Base-by-base conservation (phyloP, 371 early-diverging fungal species). In the Rozella allomycis region DNA sequence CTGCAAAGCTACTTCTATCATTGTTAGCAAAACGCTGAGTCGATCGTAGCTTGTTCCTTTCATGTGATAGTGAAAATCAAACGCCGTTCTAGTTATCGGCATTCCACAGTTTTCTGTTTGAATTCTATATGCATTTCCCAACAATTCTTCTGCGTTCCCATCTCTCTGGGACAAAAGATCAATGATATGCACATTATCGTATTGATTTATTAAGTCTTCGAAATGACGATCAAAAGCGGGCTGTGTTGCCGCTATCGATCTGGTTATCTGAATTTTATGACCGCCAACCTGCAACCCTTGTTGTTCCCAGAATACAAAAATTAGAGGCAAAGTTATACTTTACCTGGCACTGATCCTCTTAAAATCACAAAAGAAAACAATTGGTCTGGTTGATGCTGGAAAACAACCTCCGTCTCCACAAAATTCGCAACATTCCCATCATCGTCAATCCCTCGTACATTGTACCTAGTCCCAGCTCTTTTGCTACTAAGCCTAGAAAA, bases 351-450 rank as follows among this genome's bases (percentile, higher is more conserved):
- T 38, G 84, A 83, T 31, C 99, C 99, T 30, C 98, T 65, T 9
- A 84, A 50, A 47, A 81, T 79, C 3, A 78, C 58, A 46, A 72
- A 79, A 30, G 74, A 69, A 34, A 65, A 67, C 20, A 60, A 58
- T 26, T 50, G 45, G 8, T 58, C 49, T 8, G n/a, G n/a, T n/a
- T n/a, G n/a, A 57, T 48, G 12, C 60, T 65, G 37, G 65, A 58
- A 9, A 86, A 38, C 25, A 78, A 50, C n/a, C 47, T 81, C 82
- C 11, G 76, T 70, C 69, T 98, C 97, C 3, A 96, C 97, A 54
- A 80, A 88, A 52, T 99, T 99, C 11, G 97, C 85, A 5, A 83
- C 87, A 50, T 87, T 63, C 13, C 98, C 98, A 40, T 76, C 72
- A 40, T 90, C 87, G 45, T 98, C 84, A 17, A 91, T 70, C 5